phyloP scores from a whole-genome alignment of 495 filamentous ascomycete species.

The Penicillium silybi region DNA sequence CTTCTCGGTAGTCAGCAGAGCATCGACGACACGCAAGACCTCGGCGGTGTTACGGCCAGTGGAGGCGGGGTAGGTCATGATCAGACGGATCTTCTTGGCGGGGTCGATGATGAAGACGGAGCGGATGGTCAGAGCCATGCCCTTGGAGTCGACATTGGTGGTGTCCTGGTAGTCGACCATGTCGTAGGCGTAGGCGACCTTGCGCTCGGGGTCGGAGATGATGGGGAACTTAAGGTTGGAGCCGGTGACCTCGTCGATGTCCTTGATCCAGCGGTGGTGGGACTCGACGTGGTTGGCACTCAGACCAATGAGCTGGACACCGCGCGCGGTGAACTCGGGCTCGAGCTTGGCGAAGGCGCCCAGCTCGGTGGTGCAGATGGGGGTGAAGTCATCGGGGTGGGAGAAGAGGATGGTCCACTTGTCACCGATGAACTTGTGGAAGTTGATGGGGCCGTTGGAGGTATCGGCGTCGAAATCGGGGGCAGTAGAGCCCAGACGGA shows the following conservation, averaged over 20 bases:
- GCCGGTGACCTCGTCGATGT: slow-evolving; percentile 59
- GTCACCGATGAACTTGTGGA: slow-evolving; percentile 95
- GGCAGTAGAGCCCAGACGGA: slow-evolving; percentile 86
- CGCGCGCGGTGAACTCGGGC: slow-evolving; percentile 91
- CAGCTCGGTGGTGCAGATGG: slow-evolving; percentile 98
- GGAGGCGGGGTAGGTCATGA: slow-evolving; percentile 64
- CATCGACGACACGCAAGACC: slow-evolving; percentile 63
- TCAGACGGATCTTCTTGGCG: slow-evolving; percentile 62
- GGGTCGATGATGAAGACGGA: slow-evolving; percentile 70
- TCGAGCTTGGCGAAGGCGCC: slow-evolving; percentile 96
- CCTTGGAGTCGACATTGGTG: slow-evolving; percentile 53
- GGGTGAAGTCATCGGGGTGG: slow-evolving; percentile 85
- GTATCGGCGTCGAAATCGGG: slow-evolving; percentile 94
- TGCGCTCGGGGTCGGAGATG: slow-evolving; percentile 63
- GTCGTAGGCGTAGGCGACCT: slow-evolving; percentile 63
- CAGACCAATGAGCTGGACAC: slow-evolving; percentile 92
- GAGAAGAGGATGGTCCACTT: slow-evolving; percentile 96
- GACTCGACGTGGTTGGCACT: slow-evolving; percentile 57
- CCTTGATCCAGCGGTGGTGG: slow-evolving; percentile 60
- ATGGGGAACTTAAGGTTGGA: slow-evolving; percentile 62
- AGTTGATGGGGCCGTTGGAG: slow-evolving; percentile 87
- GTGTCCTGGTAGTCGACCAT: slow-evolving; percentile 60
- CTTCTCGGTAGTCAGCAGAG: slow-evolving; percentile 60
- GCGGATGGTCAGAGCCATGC: slow-evolving; percentile 63
- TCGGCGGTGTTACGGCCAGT: slow-evolving; percentile 63